Evolutionary conservation across 1,284 basidiomycete species (phyloP).

Genomic region (Ustilago curta): DNA sequence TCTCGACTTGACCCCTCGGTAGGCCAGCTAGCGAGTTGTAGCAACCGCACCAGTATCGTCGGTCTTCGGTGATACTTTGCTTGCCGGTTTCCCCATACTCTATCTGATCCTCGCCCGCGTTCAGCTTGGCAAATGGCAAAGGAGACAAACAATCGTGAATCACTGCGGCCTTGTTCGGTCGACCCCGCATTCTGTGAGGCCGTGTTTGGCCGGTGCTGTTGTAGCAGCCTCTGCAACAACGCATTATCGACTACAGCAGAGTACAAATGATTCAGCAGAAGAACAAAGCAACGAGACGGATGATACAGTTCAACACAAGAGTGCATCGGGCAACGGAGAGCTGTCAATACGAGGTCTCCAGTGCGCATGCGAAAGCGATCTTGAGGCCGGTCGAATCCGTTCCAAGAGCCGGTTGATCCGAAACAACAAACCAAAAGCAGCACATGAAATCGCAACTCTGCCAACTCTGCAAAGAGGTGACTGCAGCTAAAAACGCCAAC

Average conservation of each 20-base stretch:
- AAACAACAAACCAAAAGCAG: constrained; percentile 1
- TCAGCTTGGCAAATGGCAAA: background rate
- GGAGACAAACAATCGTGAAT: too few species aligned
- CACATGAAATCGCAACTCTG: constrained; percentile 9
- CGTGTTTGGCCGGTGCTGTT: too few species aligned
- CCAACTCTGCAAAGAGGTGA: background rate
- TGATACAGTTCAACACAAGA: too few species aligned
- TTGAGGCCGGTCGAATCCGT: constrained; percentile 19
- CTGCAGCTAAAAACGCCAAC: background rate
- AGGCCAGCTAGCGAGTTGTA: constrained; percentile 15
- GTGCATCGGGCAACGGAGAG: too few species aligned
- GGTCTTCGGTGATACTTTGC: constrained; percentile 20
- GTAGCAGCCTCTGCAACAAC: too few species aligned
- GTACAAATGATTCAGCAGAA: too few species aligned
- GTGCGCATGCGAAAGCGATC: background rate
- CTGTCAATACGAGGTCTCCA: too few species aligned
- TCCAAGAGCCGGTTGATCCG: constrained; percentile 42
- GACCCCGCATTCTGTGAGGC: background rate
- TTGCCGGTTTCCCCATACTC: constrained; percentile 22
- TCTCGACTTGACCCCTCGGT: background rate
- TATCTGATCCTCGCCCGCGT: background rate
- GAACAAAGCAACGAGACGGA: too few species aligned
- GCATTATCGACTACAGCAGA: too few species aligned
- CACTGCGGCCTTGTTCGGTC: constrained; percentile 21
- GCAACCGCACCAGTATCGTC: constrained; percentile 6